Evolutionary conservation across 495 filamentous ascomycete genomes (phyloP).

Genomic region (Tuber melanosporum): DNA sequence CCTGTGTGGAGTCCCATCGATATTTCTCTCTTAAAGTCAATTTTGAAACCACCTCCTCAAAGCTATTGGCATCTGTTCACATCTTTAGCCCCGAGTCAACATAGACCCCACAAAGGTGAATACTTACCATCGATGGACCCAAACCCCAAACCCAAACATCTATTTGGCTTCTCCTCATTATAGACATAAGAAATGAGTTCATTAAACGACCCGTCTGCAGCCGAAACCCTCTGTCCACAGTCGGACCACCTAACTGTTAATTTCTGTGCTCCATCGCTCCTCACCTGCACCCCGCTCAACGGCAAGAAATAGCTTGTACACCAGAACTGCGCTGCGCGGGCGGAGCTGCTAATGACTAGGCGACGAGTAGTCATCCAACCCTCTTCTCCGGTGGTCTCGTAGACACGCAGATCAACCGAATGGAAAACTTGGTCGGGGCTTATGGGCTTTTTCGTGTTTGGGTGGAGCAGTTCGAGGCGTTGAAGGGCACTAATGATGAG

Average conservation of each 20-base stretch:
- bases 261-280: neutral
- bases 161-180: neutral
- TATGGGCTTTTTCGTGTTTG: neutral
- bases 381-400: neutral
- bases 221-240: neutral
- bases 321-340: neutral
- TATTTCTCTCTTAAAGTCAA: neutral
- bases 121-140: neutral
- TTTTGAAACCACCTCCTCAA: neutral
- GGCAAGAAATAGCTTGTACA: constrained; percentile 7
- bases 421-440: neutral
- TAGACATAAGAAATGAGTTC: neutral
- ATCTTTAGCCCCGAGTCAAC: neutral
- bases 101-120: neutral
- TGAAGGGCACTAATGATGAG: neutral
- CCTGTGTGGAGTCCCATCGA: neutral
- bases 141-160: neutral
- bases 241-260: neutral
- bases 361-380: constrained; percentile 5
- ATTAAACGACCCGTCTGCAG: neutral
- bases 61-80: neutral
- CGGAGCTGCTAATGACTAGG: constrained; percentile 6
- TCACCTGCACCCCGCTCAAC: neutral
- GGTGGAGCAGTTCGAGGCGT: neutral
- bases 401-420: neutral